Base-by-base conservation (phyloP, 2,329 filamentous ascomycete genomes). In the Proliferodiscus dingleyae region DNA sequence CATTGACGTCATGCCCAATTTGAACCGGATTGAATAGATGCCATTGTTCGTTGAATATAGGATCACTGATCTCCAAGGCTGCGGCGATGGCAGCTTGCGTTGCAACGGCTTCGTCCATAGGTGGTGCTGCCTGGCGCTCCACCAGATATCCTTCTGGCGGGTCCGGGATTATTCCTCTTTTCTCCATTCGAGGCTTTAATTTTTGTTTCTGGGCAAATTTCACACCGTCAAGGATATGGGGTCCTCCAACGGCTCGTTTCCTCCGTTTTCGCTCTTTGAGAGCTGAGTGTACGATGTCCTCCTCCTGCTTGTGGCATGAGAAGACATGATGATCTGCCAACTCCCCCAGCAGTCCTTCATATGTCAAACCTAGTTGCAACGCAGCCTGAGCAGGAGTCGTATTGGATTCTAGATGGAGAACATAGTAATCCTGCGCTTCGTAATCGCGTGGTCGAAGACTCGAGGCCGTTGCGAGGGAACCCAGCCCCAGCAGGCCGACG, bases 41-140 rank as follows among this genome's bases (percentile, higher is more conserved):
- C 93, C 93, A 98, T 68, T 98, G 93, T 46, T 94, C 85, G 33
- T 78, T 74, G 68, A 97, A 98, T 42, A 95, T 95, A 15, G 93
- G 93, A 61, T 98, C 93, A 24, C 72, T 66, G 53, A 98, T 97
- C 11, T 74, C 72, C n/a, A 98, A 73, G 2, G 73, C 70, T 41
- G 73, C 66, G 55, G 82, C 82, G 37, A 94, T 70, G 4, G 75
- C 66, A 39, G 75, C 66, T 55, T 85, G 82, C 50, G 74, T 70
- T 49, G 75, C 65, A 19, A 84, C 69, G 3, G 80, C 78, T 9
- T 51, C 37, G 26, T 54, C 51, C 3, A 51, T 47, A 2, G 57
- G 48, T 6, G 52, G 42, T 21, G 42, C 33, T 19, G 24, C 28
- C 23, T 61, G 49, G 24, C 56, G 55, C 24, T 47, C 45, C 4